Base-by-base conservation (phyloP, 2,329 filamentous ascomycete species). In the Ceratocystis smalleyi region DNA sequence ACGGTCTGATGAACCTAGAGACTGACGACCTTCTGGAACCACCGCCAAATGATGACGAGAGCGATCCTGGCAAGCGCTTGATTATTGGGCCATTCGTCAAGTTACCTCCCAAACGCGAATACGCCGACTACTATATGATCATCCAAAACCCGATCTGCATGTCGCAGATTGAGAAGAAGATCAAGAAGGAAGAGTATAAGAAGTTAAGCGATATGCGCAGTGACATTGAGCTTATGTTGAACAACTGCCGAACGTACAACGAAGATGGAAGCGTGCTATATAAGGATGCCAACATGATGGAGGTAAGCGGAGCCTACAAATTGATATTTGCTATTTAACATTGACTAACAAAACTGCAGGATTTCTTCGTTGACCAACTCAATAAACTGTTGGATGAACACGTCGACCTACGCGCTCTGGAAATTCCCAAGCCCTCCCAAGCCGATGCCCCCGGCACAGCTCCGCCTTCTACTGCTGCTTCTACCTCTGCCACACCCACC, bases 1-100 rank as follows among this genome's bases (percentile, higher is more conserved):
- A 96, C 68, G 80, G 81, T 2, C 77, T 97, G 69, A 91, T 95
- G 79, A 84, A 84, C 45, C 80, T 97, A 45, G 91, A 96, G 73
- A 89, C 92, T 66, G 86, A 90, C 70, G 85, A 87, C 67, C 76
- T 82, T 12, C 79, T 81, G 68, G 79, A 83, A 63, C 79, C 72
- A 69, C 81, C 73, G 65, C 82, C 77, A 63, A 80, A 83, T 30
- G 66, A 67, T 24, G 63, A 67, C 15, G 82, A 83, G 6, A 80
- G 79, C 4, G 82, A 81, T 64, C 77, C 80, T 1, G 76, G 77
- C 54, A 87, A 86, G 70, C 88, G 91, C 59, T 82, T 90, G 63
- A 89, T 96, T 72, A 96, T 96, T 68, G 91, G 91, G 40, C 92
- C 91, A 0, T 99, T 99, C 74, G 82, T 97, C 74, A 91, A 94